Base-by-base conservation (phyloP, 192 early-diverging fungal genomes). In the Gonapodya sp. region DNA sequence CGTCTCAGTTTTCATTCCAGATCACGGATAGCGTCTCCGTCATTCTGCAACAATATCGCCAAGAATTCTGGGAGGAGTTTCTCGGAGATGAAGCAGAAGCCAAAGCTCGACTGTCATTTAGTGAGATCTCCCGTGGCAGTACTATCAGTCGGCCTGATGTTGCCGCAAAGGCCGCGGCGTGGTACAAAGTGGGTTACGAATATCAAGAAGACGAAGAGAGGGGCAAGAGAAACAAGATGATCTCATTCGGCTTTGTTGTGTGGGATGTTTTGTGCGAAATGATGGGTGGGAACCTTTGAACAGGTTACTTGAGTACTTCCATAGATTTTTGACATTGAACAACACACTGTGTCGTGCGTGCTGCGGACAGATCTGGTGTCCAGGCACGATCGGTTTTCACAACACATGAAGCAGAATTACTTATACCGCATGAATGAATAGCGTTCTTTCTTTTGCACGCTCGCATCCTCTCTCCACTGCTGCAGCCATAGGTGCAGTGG, bases 111-210 rank as follows among this genome's bases (percentile, higher is more conserved):
- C 83, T 80, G 16, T 35, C 36, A 36, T 36, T 77, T 0, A 73
- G 36, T 18, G 36, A 73, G 18, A 78, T 87, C 34, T 85, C 89
- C 35, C 84, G 80, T 16, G 78, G 91, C 89, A n/a, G n/a, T 24
- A 16, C 36, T 78, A 46, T 31, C 24, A 8, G 24, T 32, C 83
- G 30, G 78, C 80, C 1, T n/a, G 34, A 31, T 34, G 73, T 85
- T 32, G 1, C 35, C 8, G 64, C 36, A 36, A 85, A 85, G 73
- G 85, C 85, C 8, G 84, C 84, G 31, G 91, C 93, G 0, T 94
- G 93, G 93, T 93, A 94, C 77, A 88, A 91, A 36, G 93, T 89
- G 16, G 91, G 90, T 0, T 94, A 94, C 82, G 81, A 81, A 1
- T 87, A 89, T 78, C 79, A 84, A 0, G 34, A 34, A n/a, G 87